phyloP scores from a whole-genome alignment of 371 early-diverging fungal species.

The Globomyces sp. region DNA sequence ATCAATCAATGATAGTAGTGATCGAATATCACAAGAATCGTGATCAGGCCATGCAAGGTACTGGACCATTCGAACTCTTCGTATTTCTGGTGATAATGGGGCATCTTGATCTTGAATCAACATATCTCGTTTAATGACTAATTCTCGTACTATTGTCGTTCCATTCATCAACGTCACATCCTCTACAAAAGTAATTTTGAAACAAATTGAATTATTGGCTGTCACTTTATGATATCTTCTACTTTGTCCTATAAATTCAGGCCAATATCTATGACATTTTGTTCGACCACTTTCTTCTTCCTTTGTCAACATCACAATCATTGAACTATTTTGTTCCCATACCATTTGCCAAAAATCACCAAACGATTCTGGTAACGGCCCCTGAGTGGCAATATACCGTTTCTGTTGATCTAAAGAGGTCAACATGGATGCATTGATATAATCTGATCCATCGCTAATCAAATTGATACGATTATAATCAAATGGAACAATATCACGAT shows the following conservation, averaged over 20 bases:
- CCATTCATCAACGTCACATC: neutral
- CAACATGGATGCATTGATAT: slow-evolving; percentile 76
- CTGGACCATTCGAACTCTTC: slow-evolving; percentile 72
- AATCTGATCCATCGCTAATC: slow-evolving; percentile 45
- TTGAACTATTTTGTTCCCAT: slow-evolving; percentile 74
- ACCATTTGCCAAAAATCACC: slow-evolving; percentile 89
- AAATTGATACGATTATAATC: slow-evolving; percentile 47
- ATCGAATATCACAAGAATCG: slow-evolving; percentile 28
- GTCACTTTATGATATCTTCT: neutral
- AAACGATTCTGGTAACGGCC: slow-evolving; percentile 77
- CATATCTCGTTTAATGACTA: slow-evolving; percentile 1
- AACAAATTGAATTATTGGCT: neutral
- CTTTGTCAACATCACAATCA: slow-evolving; percentile 88
- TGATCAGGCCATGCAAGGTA: slow-evolving; percentile 92
- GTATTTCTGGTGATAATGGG: slow-evolving; percentile 19
- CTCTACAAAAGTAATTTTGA: neutral
- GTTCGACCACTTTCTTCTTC: slow-evolving; percentile 73
- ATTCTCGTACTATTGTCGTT: slow-evolving; percentile 1
- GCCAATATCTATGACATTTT: slow-evolving; percentile 83
- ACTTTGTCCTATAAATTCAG: slow-evolving; percentile 22
- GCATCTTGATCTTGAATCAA: no score
- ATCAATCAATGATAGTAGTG: slow-evolving; percentile 62
- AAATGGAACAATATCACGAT: slow-evolving; percentile 77
- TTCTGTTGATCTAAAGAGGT: slow-evolving; percentile 13
- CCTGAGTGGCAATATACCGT: slow-evolving; percentile 84